Base-by-base conservation (phyloP, 1,284 basidiomycete species). In the Tremellales sp. region DNA sequence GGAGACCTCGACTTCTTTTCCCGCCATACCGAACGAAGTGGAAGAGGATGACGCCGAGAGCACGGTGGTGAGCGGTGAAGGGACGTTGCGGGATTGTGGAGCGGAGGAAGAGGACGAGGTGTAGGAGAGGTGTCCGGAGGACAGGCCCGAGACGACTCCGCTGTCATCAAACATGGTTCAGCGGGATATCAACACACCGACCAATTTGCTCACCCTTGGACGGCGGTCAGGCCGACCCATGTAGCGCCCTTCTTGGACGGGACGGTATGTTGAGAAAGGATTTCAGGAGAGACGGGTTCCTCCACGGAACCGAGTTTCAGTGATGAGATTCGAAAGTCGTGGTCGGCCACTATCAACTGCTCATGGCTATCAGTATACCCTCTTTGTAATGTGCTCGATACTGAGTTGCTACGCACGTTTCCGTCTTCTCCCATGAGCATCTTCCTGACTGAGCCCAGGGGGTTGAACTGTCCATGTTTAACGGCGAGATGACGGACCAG, bases 1-100 rank as follows among this genome's bases (percentile, higher is more conserved):
- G 1, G 87, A 89, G 3, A 90, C 68, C 50, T 92, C 87, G 14
- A 93, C 86, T 68, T 93, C 90, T 58, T 92, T 84, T 3, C 90
- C 90, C 5, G 85, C 90, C 53, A 89, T 85, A 0, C 83, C 80
- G 70, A 93, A 90, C 0, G 78, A 77, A 21, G 74, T 65, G 43
- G 79, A 74, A 6, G 73, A 60, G 3, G 82, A 78, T 13, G 86
- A 68, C 0, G 63, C 47, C 0, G 70, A 60, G n/a, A 77, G 77
- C 33, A 72, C 51, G n/a, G 65, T 58, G 16, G 60, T 60, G 3
- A 72, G 48, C 2, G 67, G 67, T 1, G 65, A 64, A 3, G 64
- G 54, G 3, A 72, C 45, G 2, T 52, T 47, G 10, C 57, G 43
- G n/a, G 52, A 52, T 16, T 47, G 32, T 7, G 53, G 34, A 14